Conservation (phyloP, 345 rosid species). For the Salix koriyanagi region DNA sequence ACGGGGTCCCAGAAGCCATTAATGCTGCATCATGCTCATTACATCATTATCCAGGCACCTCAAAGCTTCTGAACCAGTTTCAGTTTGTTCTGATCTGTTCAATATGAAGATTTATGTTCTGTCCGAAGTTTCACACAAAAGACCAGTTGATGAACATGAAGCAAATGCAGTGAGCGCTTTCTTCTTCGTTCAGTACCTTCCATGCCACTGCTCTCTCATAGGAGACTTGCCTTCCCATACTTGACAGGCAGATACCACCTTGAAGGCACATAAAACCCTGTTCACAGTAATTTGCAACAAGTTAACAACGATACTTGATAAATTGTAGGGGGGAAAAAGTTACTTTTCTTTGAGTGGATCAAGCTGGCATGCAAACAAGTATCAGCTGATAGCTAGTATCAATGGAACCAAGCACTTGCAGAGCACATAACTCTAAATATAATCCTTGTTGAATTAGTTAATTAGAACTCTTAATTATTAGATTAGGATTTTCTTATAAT, state of each 20-base stretch:
- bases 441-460: too few species aligned
- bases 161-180: slow-evolving; percentile 67
- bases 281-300: neutral
- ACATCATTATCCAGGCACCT: neutral
- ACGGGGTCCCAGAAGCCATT: neutral
- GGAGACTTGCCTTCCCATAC: slow-evolving; percentile 85
- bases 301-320: neutral
- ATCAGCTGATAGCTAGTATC: neutral
- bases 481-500: too few species aligned
- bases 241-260: slow-evolving; percentile 71
- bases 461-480: too few species aligned
- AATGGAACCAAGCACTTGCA: neutral
- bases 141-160: slow-evolving; percentile 90
- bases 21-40: neutral
- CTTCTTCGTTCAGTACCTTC: slow-evolving; percentile 81
- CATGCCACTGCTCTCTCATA: slow-evolving; percentile 80
- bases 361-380: neutral
- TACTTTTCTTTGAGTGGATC: neutral
- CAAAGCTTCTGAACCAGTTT: neutral
- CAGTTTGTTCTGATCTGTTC: neutral
- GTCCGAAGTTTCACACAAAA: slow-evolving; percentile 45
- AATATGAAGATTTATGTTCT: neutral
- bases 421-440: neutral
- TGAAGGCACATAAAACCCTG: slow-evolving; percentile 78
- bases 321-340: neutral